phyloP scores from a whole-genome alignment of 2,329 filamentous ascomycete genomes.

The Penicillium decumbens region DNA sequence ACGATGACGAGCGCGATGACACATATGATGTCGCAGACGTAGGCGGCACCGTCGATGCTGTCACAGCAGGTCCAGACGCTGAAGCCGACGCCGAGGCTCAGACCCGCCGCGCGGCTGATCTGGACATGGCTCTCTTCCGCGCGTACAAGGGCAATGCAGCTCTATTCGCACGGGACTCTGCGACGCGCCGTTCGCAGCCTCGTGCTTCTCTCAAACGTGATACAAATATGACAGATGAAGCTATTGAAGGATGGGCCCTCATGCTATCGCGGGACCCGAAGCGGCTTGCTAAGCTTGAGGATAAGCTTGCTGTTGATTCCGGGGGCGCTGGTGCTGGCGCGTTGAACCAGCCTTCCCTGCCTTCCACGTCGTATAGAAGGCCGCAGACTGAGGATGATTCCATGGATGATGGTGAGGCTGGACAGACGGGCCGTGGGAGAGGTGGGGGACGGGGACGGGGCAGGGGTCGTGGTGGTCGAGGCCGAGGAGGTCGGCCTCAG shows the following conservation, averaged over 20 bases:
- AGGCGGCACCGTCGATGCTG: slow-evolving; percentile 74
- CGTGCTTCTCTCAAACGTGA: slow-evolving; percentile 64
- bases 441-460: slow-evolving; percentile 49
- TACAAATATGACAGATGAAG: slow-evolving; percentile 87
- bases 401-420: slow-evolving; percentile 48
- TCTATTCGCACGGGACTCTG: slow-evolving; percentile 66
- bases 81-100: slow-evolving; percentile 55
- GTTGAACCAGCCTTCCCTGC: slow-evolving; percentile 58
- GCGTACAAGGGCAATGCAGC: slow-evolving; percentile 62
- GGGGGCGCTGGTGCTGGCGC: slow-evolving; percentile 42
- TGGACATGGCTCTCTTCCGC: slow-evolving; percentile 69
- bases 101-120: slow-evolving; percentile 30
- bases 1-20: slow-evolving; percentile 95
- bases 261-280: slow-evolving; percentile 74
- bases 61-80: slow-evolving; percentile 41
- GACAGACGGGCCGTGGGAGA: slow-evolving; percentile 39
- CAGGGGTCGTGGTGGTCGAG: slow-evolving; percentile 47
- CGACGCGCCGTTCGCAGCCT: slow-evolving; percentile 60
- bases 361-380: slow-evolving; percentile 60
- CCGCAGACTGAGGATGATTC: slow-evolving; percentile 42
- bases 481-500: slow-evolving; percentile 23
- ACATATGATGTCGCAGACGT: slow-evolving; percentile 93
- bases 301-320: slow-evolving; percentile 61
- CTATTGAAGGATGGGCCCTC: slow-evolving; percentile 87
- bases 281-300: slow-evolving; percentile 65